Evolutionary conservation across 108 stramenopile species (phyloP), one percentile per base, ranked within the genome.

Genomic region (Fistulifera pelliculosa): DNA sequence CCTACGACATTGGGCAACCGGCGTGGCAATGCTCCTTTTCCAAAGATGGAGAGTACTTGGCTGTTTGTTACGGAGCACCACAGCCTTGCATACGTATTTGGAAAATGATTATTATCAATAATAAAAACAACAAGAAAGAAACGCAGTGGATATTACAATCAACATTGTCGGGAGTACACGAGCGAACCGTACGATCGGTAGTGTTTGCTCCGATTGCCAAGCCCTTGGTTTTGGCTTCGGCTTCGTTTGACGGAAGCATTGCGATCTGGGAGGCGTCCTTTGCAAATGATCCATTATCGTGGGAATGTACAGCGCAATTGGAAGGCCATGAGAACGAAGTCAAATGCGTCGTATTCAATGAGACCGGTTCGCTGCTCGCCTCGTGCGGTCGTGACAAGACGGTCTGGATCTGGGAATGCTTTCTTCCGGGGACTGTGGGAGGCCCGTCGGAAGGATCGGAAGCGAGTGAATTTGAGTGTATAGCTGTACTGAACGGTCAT

Each of bases 391-490:
- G 97, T n/a, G 97, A 98, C 69, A 99, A 99, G 60, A 87, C 81
- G n/a, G 89, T 99, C 41, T 99, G 98, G 98, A 68, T 99, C 41
- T 99, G 96, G 97, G 95, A 98, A 62, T 83, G 78, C 31, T 77
- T 79, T 59, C 55, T 87, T 21, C 71, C 81, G 24, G 83, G 84
- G 4, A 72, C 85, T 4, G 59, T 85, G 38, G 85, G 93, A 31
- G 82, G 81, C 10, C 47, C 31, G 21, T 23, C 8, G 22, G 23
- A 18, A 47, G 44, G 19, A 5, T 64, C 73, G 10, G 15, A 38
- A 13, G 63, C 40, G 17, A 92, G 83, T 43, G 83, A 85, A 23
- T 96, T 93, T 68, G 95, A 96, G 60, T 94, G 93, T 66, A 54
- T 95, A 1, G 80, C 92, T 1, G 97, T 99, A 0, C 52, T 98